Base-by-base conservation (phyloP, 139 green algal species). In the Chlorella ohadii region DNA sequence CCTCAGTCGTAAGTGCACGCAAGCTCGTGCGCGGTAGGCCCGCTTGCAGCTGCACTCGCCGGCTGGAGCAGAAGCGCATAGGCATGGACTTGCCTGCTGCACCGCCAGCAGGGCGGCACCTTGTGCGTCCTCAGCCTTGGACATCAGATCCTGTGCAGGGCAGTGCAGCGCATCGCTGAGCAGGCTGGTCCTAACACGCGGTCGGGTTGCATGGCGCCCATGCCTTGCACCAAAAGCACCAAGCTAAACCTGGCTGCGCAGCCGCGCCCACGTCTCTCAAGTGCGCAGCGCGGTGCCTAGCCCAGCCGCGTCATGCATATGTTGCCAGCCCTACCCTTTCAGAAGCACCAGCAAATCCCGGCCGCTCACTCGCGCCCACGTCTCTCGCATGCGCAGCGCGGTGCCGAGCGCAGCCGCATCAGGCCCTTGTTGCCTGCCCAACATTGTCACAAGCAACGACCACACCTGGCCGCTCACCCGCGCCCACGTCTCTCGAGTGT, bases 41-140 rank as follows among this genome's bases (percentile, higher is more conserved):
- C n/a, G 51, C 51, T 59, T 2, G 51, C 51, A 59, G 51, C 15
- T 4, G 15, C 51, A 59, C 51, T 6, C 44, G 44, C 44, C 6
- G 11, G 11, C 44, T 55, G 6, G 44, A 6, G 44, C 44, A 55
- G 44, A 6, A 55, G 6, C 6, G 36, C 67, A 5, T 33, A 13
- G 36, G 7, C 9, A 20, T 20, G 16, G n/a, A 65, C 73, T 33
- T 27, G 47, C 68, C 76, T 82, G 76, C 59, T 82, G 76, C 27
- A 82, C 76, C 7, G 76, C 76, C 57, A 82, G 76, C 57, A 82
- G 76, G 7, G 76, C 76, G 12, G 63, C 76, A 16, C 76, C 76
- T n/a, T 39, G 56, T n/a, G 76, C 76, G 23, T 82, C 63, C 15
- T 72, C 38, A 5, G 76, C 76, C 28, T 82, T 82, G 4, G 16